Percentiles rank a stretch among this genome's conserved stretches.
Conservation (phyloP, 2,329 filamentous ascomycete genomes). For the Aureobasidium sp. region DNA sequence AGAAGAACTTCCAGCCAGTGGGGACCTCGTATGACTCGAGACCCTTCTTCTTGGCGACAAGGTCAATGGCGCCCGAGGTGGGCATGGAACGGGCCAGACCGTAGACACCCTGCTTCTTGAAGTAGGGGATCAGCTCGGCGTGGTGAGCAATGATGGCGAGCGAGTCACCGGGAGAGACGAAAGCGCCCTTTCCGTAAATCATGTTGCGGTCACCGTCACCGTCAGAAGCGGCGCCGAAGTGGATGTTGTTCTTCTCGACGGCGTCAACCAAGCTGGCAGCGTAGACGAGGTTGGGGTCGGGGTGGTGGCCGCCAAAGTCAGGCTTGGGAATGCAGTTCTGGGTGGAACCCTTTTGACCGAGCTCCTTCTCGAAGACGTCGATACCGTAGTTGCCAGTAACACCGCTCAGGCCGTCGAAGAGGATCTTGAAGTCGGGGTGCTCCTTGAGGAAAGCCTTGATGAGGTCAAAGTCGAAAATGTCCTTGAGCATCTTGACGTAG, state of each 20-base stretch:
- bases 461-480: slow-evolving; percentile 94
- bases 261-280: slow-evolving; percentile 89
- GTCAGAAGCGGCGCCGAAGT: slow-evolving; percentile 93
- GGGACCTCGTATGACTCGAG: slow-evolving; percentile 92
- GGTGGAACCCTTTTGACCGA: slow-evolving; percentile 70
- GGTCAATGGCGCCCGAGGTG: slow-evolving; percentile 87
- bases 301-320: slow-evolving; percentile 95
- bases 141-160: slow-evolving; percentile 97
- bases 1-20: slow-evolving; percentile 99
- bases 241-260: slow-evolving; percentile 83
- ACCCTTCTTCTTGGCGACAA: slow-evolving; percentile 90
- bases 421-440: slow-evolving; percentile 88
- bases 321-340: slow-evolving; percentile 90
- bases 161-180: slow-evolving; percentile 89
- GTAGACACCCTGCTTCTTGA: slow-evolving; percentile 93
- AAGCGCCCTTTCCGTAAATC: slow-evolving; percentile 96
- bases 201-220: slow-evolving; percentile 99
- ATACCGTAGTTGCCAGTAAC: slow-evolving; percentile 93
- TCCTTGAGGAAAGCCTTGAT: slow-evolving; percentile 88
- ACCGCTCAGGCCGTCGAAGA: slow-evolving; percentile 90
- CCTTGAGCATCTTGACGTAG: slow-evolving; percentile 91
- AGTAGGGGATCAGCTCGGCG: slow-evolving; percentile 93
- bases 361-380: slow-evolving; percentile 89
- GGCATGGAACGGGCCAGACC: slow-evolving; percentile 96
- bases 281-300: slow-evolving; percentile 95